A percentile compares a stretch with the other conserved stretches of the same genome.
These are phyloP conservation scores for Malus fusca DNA, from an alignment of 306 rosid species.

Conservation along the genomic window DNA sequence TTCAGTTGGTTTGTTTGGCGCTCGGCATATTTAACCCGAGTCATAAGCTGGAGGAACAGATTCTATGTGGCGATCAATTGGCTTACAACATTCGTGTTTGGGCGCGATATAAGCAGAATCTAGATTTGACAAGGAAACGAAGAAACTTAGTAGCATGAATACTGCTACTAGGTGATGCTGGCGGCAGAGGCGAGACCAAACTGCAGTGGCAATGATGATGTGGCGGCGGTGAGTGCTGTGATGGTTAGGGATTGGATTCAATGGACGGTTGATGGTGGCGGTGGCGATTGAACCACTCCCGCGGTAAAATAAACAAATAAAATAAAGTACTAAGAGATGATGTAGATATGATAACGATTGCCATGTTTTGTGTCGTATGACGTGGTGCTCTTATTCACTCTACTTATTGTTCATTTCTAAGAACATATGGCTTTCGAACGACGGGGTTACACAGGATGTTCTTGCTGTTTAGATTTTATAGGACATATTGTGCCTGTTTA, in stretches of 20 bases:
- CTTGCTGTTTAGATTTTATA: background rate
- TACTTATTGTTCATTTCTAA: background rate
- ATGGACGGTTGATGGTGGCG: background rate
- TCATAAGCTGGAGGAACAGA: slow-evolving; percentile 94
- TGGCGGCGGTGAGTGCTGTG: background rate
- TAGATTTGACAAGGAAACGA: slow-evolving; percentile 19
- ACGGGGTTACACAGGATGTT: background rate
- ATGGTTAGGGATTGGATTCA: background rate
- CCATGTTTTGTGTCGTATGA: background rate
- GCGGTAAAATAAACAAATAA: background rate
- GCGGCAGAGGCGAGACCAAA: background rate
- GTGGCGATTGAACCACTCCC: background rate
- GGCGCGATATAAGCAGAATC: slow-evolving; percentile 91
- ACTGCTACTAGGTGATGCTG: background rate
- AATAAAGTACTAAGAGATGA: background rate
- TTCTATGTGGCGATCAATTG: slow-evolving; percentile 90
- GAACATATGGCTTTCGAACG: background rate
- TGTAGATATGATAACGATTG: background rate
- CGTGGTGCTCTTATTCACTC: background rate
- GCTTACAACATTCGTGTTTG: slow-evolving; percentile 82
- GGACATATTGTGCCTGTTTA: background rate
- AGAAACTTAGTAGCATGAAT: background rate
- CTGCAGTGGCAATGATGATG: background rate
- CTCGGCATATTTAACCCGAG: slow-evolving; percentile 78
- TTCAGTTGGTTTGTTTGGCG: slow-evolving; percentile 91